Percentiles rank a stretch among this genome's conserved stretches.
phyloP scores from a whole-genome alignment of 768 basidiomycete genomes.

The Lactarius indigo region DNA sequence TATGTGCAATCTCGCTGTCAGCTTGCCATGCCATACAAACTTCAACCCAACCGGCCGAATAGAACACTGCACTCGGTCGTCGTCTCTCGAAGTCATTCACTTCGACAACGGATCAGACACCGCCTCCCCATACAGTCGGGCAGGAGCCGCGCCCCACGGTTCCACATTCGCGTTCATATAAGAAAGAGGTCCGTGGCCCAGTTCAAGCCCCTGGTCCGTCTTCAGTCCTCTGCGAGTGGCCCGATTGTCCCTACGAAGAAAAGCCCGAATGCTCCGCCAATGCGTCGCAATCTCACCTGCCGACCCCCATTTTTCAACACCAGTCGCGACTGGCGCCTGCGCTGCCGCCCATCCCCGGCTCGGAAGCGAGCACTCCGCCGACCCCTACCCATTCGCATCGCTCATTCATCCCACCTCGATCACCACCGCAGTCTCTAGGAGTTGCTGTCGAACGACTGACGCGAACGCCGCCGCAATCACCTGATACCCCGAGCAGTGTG shows the following conservation, averaged over 20 bases:
- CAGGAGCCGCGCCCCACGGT: conserved; percentile 4
- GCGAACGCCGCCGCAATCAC: conserved; percentile 26
- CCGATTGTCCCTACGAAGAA: not conserved
- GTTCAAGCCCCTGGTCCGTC: conserved; percentile 8
- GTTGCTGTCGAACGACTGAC: conserved; percentile 68
- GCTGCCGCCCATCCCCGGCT: conserved; percentile 42
- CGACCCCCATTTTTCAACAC: conserved; percentile 26
- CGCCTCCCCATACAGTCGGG: not conserved
- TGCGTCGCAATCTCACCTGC: conserved; percentile 22
- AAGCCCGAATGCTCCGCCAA: conserved; percentile 10
- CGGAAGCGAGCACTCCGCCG: conserved; percentile 58
- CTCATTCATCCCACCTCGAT: conserved; percentile 50
- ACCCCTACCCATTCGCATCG: conserved; percentile 41
- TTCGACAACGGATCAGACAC: conserved; percentile 28
- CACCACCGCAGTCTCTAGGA: conserved; percentile 66
- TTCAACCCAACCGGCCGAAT: conserved; percentile 9
- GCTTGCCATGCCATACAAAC: conserved; percentile 16
- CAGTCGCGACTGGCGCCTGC: conserved; percentile 22
- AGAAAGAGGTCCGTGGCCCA: conserved; percentile 5
- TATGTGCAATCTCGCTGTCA: conserved; percentile 29
- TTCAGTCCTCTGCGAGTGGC: conserved; percentile 15
- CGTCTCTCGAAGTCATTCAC: conserved; percentile 47
- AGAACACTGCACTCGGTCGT: conserved; percentile 73
- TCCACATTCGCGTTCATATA: conserved; percentile 16
- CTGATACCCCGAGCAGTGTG: not conserved